These are phyloP conservation scores for Azolla pinnata DNA, from an alignment of 75 land plant species.

Conservation along the genomic window DNA sequence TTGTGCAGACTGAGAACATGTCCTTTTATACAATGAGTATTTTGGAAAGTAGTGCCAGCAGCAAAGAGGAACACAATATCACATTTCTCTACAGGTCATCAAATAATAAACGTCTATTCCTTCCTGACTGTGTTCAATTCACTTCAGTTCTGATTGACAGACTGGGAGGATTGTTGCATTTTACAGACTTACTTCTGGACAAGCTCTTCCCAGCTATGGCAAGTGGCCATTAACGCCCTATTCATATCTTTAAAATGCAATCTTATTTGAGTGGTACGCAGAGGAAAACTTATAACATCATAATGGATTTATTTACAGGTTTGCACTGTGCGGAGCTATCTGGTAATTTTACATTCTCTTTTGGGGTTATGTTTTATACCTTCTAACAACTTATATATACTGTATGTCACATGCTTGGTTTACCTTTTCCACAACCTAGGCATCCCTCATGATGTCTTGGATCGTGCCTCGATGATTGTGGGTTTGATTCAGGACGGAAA, in stretches of 20 bases:
- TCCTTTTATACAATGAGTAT: conserved; percentile 83
- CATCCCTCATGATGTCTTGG: too few relatives aligned
- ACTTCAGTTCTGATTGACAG: too few relatives aligned
- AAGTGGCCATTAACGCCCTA: conserved; percentile 7
- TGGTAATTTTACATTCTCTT: conserved; percentile 52
- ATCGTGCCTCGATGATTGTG: too few relatives aligned
- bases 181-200: conserved; percentile 77
- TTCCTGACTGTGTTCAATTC: not conserved
- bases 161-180: not conserved
- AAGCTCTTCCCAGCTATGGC: conserved; percentile 81
- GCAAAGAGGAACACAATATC: conserved; percentile 45
- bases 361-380: too few relatives aligned
- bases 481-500: too few relatives aligned
- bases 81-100: conserved; percentile 73
- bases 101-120: not conserved
- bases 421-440: too few relatives aligned
- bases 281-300: conserved; percentile 2
- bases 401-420: too few relatives aligned
- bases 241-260: conserved; percentile 5
- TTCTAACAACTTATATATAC: too few relatives aligned
- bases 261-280: too few relatives aligned
- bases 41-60: conserved; percentile 32
- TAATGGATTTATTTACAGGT: conserved; percentile 39
- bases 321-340: conserved; percentile 90
- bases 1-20: conserved; percentile 49